Evolutionary conservation across 495 filamentous ascomycete species (phyloP).

Genomic region (Halenospora varia): DNA sequence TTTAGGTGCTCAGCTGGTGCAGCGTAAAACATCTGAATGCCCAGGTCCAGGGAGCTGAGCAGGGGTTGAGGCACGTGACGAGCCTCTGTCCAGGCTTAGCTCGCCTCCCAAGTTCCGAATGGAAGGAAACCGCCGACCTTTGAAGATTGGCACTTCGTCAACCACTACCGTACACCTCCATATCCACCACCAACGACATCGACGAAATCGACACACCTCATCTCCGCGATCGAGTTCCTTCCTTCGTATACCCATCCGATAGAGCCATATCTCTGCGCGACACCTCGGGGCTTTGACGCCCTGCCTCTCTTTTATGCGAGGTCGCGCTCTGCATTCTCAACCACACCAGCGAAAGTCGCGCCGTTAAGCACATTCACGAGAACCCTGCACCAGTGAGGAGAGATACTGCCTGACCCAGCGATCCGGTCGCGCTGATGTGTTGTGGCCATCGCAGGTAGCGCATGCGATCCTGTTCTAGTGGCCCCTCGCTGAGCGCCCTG

Average conservation of each 20-base stretch:
- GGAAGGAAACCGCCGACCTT: background rate
- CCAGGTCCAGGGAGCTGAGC: no score
- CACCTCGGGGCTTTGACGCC: background rate
- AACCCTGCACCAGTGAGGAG: background rate
- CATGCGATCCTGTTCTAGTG: conserved; percentile 20
- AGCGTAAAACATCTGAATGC: no score
- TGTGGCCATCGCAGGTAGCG: conserved; percentile 18
- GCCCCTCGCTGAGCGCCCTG: conserved; percentile 3
- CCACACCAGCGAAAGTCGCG: conserved; percentile 10
- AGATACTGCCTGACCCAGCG: background rate
- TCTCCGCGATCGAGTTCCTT: background rate
- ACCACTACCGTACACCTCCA: background rate
- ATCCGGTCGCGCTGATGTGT: conserved; percentile 21
- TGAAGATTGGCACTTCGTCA: background rate
- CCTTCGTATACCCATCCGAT: background rate
- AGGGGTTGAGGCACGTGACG: no score
- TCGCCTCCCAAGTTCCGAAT: no score
- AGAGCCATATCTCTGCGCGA: no score
- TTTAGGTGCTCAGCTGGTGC: no score
- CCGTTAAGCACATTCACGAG: conserved; percentile 3
- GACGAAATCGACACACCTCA: background rate
- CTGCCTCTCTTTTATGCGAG: conserved; percentile 15
- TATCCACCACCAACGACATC: background rate
- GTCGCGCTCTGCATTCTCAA: conserved; percentile 24
- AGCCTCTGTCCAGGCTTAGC: no score